Conservation (phyloP, 345 rosid species). For the Laguncularia racemosa region DNA sequence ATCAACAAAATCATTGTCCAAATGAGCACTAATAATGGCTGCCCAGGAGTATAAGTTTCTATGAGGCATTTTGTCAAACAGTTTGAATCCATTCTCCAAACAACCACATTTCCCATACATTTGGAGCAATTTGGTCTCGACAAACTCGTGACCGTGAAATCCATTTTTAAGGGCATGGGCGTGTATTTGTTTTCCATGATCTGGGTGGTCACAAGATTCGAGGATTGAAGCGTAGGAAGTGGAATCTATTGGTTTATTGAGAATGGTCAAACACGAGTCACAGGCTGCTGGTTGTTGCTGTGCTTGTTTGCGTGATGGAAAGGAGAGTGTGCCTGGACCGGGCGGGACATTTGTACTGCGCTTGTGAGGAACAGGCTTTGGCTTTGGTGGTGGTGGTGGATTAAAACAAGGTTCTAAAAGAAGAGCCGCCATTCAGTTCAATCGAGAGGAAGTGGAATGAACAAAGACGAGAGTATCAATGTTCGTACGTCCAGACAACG, state of each 20-base stretch:
- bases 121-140: slow-evolving; percentile 58
- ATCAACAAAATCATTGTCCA: slow-evolving; percentile 26
- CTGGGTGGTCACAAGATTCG: slow-evolving; percentile 36
- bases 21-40: slow-evolving; percentile 36
- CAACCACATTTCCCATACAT: slow-evolving; percentile 34
- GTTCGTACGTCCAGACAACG: no score
- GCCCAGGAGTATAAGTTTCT: slow-evolving; percentile 47
- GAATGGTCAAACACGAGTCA: slow-evolving; percentile 1
- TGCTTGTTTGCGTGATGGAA: no score
- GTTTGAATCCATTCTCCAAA: slow-evolving; percentile 22
- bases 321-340: no score
- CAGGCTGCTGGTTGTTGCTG: no score
- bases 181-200: slow-evolving; percentile 39
- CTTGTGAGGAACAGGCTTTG: no score
- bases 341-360: no score
- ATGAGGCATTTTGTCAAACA: slow-evolving; percentile 38
- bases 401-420: no score
- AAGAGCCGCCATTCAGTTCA: no score
- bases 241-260: slow-evolving; percentile 23
- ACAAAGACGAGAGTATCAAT: no score
- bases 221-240: slow-evolving; percentile 37
- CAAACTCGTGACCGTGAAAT: slow-evolving; percentile 38
- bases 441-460: no score
- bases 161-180: slow-evolving; percentile 37
- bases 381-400: no score